Base-by-base conservation (phyloP, 2,329 filamentous ascomycete species). In the Ciborinia camelliae region DNA sequence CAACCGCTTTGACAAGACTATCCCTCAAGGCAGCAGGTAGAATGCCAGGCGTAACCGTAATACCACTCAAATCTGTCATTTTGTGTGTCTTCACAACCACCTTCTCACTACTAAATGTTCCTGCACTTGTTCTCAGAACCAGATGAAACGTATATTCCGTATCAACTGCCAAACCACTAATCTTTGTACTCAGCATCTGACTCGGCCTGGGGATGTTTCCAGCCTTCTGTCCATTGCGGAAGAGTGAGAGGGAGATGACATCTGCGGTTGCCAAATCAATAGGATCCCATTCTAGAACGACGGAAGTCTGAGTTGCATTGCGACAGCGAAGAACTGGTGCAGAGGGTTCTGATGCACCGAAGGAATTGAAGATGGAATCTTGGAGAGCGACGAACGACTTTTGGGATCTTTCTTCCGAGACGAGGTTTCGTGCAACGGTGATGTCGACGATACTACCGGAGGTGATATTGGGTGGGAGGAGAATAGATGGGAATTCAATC, bases 401-500 rank as follows among this genome's bases (percentile, higher is more conserved):
- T 72, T 91, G 86, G 67, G 92, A 86, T 70, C 87, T 83, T 63
- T 84, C 77, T 80, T 99, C 95, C 66, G 93, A 91, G 62, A 82
- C 79, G 72, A 86, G 82, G 79, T 99, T 99, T 77, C 94, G 92
- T 66, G 89, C 84, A 71, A 99, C 95, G 67, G 92, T 92, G 78
- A 99, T 98, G 79, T 99, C 95, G 77, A 99, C 95, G 74, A 99
- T 98, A 76, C 91, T 96, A 72, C 95, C 95, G 20, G 92, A 97
- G 68, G 91, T 89, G 78, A 99, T 99, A 76, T 97, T 93, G 68
- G 91, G 90, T 1, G 95, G 95, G 20, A 99, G 88, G 58, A 99
- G 90, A 70, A 99, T 97, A 54, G 95, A 98, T 43, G 95, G 95
- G 75, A 99, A 99, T 77, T 99, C 95, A 77, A 99, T 98, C 94